Percentiles rank a stretch among this genome's conserved stretches.
phyloP scores from a whole-genome alignment of 2,329 filamentous ascomycete species.

The Biscogniauxia mediterranea region DNA sequence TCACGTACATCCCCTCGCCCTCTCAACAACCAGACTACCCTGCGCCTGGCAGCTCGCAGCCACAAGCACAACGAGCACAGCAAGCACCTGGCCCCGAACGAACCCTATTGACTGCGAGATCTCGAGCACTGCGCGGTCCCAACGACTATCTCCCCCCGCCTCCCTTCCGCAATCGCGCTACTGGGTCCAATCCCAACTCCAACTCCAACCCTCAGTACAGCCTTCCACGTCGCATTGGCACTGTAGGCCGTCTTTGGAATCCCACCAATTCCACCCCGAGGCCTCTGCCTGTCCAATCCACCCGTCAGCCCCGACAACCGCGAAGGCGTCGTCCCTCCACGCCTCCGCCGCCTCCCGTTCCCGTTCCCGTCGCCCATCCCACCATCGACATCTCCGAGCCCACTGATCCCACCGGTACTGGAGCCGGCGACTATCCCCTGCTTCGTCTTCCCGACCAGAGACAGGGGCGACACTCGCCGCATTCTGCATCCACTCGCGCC shows the following conservation, averaged over 20 bases:
- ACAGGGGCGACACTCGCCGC: conserved; percentile 44
- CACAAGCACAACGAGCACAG: conserved; percentile 8
- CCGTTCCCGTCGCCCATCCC: conserved; percentile 50
- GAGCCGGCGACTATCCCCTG: conserved; percentile 49
- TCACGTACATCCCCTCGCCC: conserved; percentile 26
- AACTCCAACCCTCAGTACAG: conserved; percentile 22
- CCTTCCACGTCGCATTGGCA: conserved; percentile 39
- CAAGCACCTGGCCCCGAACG: conserved; percentile 18
- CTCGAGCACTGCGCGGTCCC: conserved; percentile 18
- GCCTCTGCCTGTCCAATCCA: conserved; percentile 26
- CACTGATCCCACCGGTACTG: conserved; percentile 37
- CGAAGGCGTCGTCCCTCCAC: conserved; percentile 51
- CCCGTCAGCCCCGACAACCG: conserved; percentile 21
- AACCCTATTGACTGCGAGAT: conserved; percentile 22
- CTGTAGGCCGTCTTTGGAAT: conserved; percentile 57
- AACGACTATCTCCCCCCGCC: conserved; percentile 28
- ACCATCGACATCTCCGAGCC: conserved; percentile 38
- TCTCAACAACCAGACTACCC: conserved; percentile 16
- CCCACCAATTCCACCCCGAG: conserved; percentile 59
- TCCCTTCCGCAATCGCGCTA: conserved; percentile 45
- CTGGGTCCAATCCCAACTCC: conserved; percentile 20
- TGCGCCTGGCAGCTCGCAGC: conserved; percentile 8
- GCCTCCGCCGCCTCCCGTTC: conserved; percentile 52
- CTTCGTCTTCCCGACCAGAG: conserved; percentile 51
- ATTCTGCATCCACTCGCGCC: conserved; percentile 42